These are phyloP conservation scores for Cryptosporidium sp. DNA, from an alignment of 169 alveolate species.

Conservation along the genomic window DNA sequence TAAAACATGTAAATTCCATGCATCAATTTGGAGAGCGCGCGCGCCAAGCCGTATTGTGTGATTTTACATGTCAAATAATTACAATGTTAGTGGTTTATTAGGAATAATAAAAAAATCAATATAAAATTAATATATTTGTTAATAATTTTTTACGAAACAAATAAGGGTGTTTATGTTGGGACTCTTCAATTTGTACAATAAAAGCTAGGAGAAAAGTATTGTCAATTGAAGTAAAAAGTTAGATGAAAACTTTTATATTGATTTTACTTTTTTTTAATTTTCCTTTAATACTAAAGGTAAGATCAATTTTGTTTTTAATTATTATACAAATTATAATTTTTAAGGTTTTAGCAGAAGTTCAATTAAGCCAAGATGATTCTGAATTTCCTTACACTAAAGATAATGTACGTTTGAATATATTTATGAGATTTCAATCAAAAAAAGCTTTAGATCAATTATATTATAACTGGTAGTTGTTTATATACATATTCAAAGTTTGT, in stretches of 20 bases:
- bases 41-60: constrained; percentile 4
- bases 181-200: not conserved
- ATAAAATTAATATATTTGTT: too few relatives aligned
- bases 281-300: not conserved
- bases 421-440: not conserved
- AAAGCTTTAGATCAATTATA: not conserved
- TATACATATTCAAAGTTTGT: constrained; percentile 17
- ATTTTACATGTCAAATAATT: not conserved
- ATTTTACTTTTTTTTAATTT: not conserved
- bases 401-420: not conserved
- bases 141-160: too few relatives aligned
- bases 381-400: not conserved
- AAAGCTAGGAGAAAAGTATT: not conserved
- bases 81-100: not conserved
- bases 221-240: not conserved
- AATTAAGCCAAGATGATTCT: not conserved
- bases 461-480: constrained; percentile 34
- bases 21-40: not conserved
- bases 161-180: not conserved
- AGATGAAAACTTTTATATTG: not conserved
- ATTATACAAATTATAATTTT: too few relatives aligned
- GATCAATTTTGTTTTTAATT: not conserved
- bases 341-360: not conserved
- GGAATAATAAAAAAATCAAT: too few relatives aligned
- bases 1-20: not conserved